Evolutionary conservation across 139 green algal species (phyloP), one percentile per base, ranked within the genome.

Genomic region (Bryopsis sp.): DNA sequence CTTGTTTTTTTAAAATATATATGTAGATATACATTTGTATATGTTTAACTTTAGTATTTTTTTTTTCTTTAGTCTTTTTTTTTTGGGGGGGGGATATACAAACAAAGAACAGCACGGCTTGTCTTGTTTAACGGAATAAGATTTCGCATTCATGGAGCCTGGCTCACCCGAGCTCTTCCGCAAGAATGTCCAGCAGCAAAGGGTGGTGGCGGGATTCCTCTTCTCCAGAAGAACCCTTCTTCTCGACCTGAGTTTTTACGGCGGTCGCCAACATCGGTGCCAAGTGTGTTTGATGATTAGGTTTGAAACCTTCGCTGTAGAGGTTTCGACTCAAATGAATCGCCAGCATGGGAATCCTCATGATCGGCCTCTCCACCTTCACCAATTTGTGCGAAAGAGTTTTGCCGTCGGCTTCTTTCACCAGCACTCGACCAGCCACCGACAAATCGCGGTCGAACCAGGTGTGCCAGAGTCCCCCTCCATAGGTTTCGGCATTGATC

Each of bases 371-470:
- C 48, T 85, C 75, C 11, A 94, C 70, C 19, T 84, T 84, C 3
- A 88, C 75, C 28, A 88, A 67, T 38, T 38, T 58, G 29, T 84
- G 77, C 4, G 33, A 24, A 11, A 54, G 19, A 35, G 24, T 7
- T 4, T 72, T 63, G 8, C 46, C 66, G 37, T 36, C 5, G 15
- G 22, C 72, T 58, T 84, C 65, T 0, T 78, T 67, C 24, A 95
- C 64, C 46, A 96, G 75, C 71, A 93, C 87, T 0, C 85, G 80
- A 32, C 87, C 89, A 24, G 93, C 93, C 19, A 98, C 78, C 2
- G 79, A 82, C 38, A 98, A 82, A 76, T 98, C 93, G 0, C 93
- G 81, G 76, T 98, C 93, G 78, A 97, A 98, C 93, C 93, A 98
- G 32, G 93, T 98, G 81, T 94, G 84, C 91, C 92, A 97, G 39